Conservation (phyloP, 2,329 filamentous ascomycete genomes). For the Fusarium floridanum region DNA sequence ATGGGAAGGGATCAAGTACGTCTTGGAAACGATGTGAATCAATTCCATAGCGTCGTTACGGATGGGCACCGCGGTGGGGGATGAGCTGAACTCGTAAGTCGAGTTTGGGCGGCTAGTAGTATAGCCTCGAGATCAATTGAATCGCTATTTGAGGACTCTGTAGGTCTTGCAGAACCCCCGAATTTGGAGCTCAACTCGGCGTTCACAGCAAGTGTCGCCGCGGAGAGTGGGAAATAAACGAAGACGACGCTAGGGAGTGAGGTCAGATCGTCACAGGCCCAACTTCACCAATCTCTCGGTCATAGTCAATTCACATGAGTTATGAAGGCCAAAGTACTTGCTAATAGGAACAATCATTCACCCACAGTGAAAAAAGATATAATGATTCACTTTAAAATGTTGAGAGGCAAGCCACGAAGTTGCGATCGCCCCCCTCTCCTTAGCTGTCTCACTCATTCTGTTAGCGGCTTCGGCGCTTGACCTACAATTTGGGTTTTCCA, state of each 20-base stretch:
- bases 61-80: background rate
- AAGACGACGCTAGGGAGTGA: background rate
- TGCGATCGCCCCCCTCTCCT: background rate
- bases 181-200: background rate
- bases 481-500: background rate
- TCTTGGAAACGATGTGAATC: conserved; percentile 17
- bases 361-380: background rate
- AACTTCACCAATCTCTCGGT: background rate
- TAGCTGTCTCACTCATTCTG: background rate
- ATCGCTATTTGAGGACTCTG: background rate
- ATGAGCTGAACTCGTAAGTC: background rate
- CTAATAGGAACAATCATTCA: background rate
- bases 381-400: background rate
- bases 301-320: background rate
- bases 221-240: background rate
- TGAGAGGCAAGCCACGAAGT: background rate
- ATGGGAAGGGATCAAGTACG: conserved; percentile 32
- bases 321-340: background rate
- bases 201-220: background rate
- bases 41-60: background rate
- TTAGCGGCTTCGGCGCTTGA: background rate
- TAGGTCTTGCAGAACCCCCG: background rate
- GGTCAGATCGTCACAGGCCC: background rate
- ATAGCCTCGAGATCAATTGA: background rate
- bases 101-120: background rate